Percentiles rank a stretch among this genome's conserved stretches.
Conservation (phyloP, 345 rosid species). For the Citrus sinensis region DNA sequence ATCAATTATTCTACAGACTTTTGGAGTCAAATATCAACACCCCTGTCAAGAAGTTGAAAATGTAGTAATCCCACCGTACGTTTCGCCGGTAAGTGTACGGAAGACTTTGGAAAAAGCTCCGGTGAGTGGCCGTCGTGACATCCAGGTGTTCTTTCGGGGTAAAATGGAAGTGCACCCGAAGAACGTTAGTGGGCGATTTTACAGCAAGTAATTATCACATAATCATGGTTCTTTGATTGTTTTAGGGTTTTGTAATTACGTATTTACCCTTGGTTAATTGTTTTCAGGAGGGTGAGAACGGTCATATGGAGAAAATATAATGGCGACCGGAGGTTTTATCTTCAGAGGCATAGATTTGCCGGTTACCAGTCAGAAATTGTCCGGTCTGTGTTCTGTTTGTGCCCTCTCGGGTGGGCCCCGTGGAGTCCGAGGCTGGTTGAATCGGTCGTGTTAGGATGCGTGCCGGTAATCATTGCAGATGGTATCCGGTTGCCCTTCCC, state of each 20-base stretch:
- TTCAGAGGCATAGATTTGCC: conserved; percentile 68
- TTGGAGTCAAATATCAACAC: conserved; percentile 78
- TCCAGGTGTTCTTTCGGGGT: conserved; percentile 86
- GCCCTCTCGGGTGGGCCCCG: conserved; percentile 99
- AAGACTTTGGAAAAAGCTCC: conserved; percentile 42
- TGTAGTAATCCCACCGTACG: conserved; percentile 89
- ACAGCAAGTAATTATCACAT: conserved; percentile 66
- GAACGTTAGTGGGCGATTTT: conserved; percentile 81
- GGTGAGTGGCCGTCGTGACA: conserved; percentile 55
- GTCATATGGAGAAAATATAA: conserved; percentile 66
- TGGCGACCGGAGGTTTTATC: conserved; percentile 68
- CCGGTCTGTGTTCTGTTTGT: conserved; percentile 78
- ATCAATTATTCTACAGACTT: conserved; percentile 82
- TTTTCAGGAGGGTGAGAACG: conserved; percentile 76
- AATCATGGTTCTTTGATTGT: not conserved
- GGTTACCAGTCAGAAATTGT: conserved; percentile 82
- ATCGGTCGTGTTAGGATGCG: conserved; percentile 81
- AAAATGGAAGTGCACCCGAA: conserved; percentile 98
- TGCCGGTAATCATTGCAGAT: conserved; percentile 88
- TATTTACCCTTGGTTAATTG: not conserved
- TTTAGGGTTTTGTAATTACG: not conserved
- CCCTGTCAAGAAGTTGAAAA: conserved; percentile 85
- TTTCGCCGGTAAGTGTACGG: conserved; percentile 58
- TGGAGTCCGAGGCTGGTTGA: conserved; percentile 98
- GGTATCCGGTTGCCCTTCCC: conserved; percentile 80